phyloP scores from a whole-genome alignment of 306 rosid species.

The Cicer cuneatum region DNA sequence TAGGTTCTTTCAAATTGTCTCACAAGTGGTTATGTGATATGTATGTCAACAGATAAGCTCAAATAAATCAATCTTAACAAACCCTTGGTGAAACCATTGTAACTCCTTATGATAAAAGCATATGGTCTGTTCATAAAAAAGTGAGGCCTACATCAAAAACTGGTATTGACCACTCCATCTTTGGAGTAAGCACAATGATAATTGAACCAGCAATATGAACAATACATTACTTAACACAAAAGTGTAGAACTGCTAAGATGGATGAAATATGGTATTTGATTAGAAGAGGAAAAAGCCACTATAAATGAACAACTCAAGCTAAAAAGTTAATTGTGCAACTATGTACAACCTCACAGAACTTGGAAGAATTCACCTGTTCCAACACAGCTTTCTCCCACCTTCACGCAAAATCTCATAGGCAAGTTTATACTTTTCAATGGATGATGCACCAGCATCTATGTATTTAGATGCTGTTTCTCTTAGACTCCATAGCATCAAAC shows the following conservation, averaged over 20 bases:
- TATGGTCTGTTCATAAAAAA: background rate
- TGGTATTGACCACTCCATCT: background rate
- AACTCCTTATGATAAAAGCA: background rate
- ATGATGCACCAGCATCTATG: conserved; percentile 85
- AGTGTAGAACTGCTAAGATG: conserved; percentile 37
- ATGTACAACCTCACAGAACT: conserved; percentile 41
- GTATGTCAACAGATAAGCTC: too few species aligned
- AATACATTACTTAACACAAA: conserved; percentile 24
- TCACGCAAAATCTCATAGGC: conserved; percentile 91
- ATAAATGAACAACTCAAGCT: conserved; percentile 41
- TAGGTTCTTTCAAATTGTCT: too few species aligned
- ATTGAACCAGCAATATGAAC: conserved; percentile 35
- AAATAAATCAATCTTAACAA: too few species aligned
- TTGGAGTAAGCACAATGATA: background rate
- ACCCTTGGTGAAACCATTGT: background rate
- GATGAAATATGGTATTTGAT: conserved; percentile 41
- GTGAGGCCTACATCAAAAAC: background rate
- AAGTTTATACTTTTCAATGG: conserved; percentile 84
- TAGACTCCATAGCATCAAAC: conserved; percentile 91
- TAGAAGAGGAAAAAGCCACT: conserved; percentile 44
- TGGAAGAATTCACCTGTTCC: conserved; percentile 67
- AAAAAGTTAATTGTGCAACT: conserved; percentile 43
- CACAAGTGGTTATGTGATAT: too few species aligned
- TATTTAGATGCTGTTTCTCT: conserved; percentile 93
- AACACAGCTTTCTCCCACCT: conserved; percentile 87